These are phyloP conservation scores for Phalaenopsis hybrid DNA, from an alignment of 116 monocot genomes.

Conservation along the genomic window DNA sequence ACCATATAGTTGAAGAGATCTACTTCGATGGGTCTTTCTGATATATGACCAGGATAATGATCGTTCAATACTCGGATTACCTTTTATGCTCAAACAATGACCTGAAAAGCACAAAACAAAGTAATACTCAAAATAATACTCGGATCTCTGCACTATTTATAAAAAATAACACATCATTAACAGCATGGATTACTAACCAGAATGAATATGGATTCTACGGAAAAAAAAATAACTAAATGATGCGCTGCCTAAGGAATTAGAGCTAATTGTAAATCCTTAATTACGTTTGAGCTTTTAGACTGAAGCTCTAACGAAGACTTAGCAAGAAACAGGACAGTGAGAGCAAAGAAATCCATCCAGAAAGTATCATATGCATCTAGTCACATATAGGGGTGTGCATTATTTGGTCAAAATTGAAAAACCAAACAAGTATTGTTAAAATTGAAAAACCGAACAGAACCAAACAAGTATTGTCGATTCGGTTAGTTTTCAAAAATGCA, in stretches of 20 bases:
- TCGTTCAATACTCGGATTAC: slow-evolving; percentile 3
- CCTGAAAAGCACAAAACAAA: slow-evolving; percentile 23
- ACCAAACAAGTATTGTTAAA: too few species aligned
- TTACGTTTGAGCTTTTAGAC: not conserved
- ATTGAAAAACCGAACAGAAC: too few species aligned
- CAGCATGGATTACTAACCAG: not conserved
- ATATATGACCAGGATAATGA: slow-evolving; percentile 33
- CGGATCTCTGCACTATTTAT: not conserved
- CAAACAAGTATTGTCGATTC: too few species aligned
- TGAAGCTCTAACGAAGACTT: too few species aligned
- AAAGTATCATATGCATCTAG: too few species aligned
- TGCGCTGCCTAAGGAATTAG: not conserved
- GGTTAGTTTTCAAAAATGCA: too few species aligned
- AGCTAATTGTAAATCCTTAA: not conserved
- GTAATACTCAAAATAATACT: not conserved
- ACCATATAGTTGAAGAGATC: slow-evolving; percentile 45
- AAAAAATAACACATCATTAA: not conserved
- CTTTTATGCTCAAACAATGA: slow-evolving; percentile 15
- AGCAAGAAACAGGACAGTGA: too few species aligned
- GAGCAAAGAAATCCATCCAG: too few species aligned
- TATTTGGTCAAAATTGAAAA: too few species aligned
- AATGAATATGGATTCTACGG: not conserved
- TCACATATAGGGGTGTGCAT: too few species aligned
- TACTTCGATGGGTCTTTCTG: slow-evolving; percentile 25
- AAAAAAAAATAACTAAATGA: not conserved